Evolutionary conservation across 805 yeast genomes (phyloP).

Genomic region (Candida fluviatilis): DNA sequence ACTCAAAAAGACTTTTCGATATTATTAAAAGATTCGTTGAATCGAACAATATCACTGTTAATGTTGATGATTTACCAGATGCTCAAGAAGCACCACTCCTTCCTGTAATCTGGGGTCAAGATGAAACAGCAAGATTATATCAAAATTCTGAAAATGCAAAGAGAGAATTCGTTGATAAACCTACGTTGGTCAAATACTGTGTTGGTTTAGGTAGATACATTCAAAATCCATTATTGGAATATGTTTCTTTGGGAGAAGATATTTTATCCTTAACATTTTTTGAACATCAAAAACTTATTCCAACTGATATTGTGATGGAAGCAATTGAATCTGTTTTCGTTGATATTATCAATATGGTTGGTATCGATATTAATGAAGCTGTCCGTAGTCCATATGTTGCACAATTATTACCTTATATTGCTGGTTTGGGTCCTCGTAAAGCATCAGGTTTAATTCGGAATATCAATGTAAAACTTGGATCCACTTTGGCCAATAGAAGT

Average conservation of each 20-base stretch:
- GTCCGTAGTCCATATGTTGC: constrained; percentile 72
- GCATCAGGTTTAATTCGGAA: constrained; percentile 83
- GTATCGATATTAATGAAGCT: constrained; percentile 91
- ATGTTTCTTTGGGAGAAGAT: constrained; percentile 74
- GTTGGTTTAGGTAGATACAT: constrained; percentile 87
- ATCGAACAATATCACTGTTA: constrained; percentile 49
- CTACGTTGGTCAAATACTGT: constrained; percentile 76
- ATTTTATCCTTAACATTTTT: constrained; percentile 64
- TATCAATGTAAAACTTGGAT: constrained; percentile 60
- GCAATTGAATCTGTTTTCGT: constrained; percentile 81
- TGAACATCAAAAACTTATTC: constrained; percentile 67
- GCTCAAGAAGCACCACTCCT: constrained; percentile 48
- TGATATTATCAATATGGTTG: constrained; percentile 85
- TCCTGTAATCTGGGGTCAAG: constrained; percentile 78
- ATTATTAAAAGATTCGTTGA: constrained; percentile 54
- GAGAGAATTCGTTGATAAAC: constrained; percentile 78
- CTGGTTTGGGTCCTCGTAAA: constrained; percentile 95
- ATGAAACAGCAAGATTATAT: constrained; percentile 87
- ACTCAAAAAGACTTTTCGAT: constrained; percentile 57
- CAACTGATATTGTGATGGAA: constrained; percentile 56
- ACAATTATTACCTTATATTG: constrained; percentile 65
- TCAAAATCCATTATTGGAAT: constrained; percentile 91
- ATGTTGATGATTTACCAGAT: constrained; percentile 40
- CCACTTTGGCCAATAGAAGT: constrained; percentile 61
- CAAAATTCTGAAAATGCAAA: constrained; percentile 75